Percentiles rank a stretch among this genome's conserved stretches.
Evolutionary conservation across 169 alveolate species (phyloP).

Genomic region (Eimeria zaria): DNA sequence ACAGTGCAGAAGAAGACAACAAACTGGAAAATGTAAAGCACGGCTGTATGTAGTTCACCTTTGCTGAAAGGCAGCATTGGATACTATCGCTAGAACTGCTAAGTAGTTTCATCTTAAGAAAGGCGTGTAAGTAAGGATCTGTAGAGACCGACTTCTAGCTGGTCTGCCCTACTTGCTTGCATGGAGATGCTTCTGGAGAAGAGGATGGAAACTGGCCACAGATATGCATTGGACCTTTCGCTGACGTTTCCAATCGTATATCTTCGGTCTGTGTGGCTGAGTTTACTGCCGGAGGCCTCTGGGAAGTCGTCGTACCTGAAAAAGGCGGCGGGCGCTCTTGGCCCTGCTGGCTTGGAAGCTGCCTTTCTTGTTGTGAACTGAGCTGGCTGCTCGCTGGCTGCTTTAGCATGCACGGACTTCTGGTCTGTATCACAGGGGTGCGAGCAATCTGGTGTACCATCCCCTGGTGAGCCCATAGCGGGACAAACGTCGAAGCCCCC

Average conservation of each 20-base stretch:
- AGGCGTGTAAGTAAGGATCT: not conserved
- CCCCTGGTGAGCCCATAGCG: not conserved
- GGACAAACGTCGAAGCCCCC: not conserved
- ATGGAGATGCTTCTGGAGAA: not conserved
- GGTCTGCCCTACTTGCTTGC: not conserved
- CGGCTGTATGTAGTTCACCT: not conserved
- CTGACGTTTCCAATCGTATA: not conserved
- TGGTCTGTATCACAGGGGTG: not conserved
- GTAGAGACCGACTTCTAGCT: not conserved
- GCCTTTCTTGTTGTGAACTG: not conserved
- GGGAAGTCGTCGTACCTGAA: not conserved
- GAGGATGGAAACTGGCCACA: not conserved
- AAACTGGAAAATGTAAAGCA: not conserved
- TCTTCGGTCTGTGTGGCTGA: constrained; percentile 35
- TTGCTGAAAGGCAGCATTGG: not conserved
- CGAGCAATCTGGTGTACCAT: not conserved
- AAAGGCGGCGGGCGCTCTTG: not conserved
- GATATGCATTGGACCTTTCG: not conserved
- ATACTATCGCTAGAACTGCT: not conserved
- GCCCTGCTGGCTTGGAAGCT: not conserved
- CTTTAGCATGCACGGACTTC: not conserved
- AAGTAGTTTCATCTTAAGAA: not conserved
- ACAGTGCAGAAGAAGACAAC: not conserved
- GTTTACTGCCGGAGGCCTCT: not conserved
- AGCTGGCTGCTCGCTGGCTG: constrained; percentile 7